Evolutionary conservation across 2,329 filamentous ascomycete species (phyloP).

Genomic region (Metarhizium rileyi): DNA sequence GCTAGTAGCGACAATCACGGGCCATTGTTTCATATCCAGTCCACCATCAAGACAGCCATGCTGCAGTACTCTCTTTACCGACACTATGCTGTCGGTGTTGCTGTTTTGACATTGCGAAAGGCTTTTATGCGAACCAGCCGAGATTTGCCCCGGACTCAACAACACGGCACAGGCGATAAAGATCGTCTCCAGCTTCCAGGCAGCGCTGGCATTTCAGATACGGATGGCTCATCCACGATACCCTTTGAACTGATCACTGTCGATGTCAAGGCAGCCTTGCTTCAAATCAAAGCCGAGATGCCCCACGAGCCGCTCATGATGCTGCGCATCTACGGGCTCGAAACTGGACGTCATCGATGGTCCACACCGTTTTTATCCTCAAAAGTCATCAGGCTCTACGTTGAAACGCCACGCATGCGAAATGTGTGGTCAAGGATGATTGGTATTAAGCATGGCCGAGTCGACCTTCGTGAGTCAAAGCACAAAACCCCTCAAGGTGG

Average conservation of each 20-base stretch:
- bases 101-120: conserved; percentile 61
- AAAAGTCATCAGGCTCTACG: conserved; percentile 74
- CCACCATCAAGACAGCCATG: conserved; percentile 67
- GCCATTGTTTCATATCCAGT: conserved; percentile 78
- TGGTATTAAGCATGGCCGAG: conserved; percentile 68
- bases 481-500: conserved; percentile 52
- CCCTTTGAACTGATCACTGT: conserved; percentile 63
- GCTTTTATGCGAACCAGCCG: conserved; percentile 51
- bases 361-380: conserved; percentile 71
- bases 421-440: conserved; percentile 78
- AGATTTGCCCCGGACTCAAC: conserved; percentile 26
- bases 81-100: conserved; percentile 82
- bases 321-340: conserved; percentile 76
- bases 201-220: conserved; percentile 16
- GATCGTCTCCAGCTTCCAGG: conserved; percentile 24
- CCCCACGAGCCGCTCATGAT: conserved; percentile 85
- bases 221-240: conserved; percentile 23
- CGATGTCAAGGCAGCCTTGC: conserved; percentile 69
- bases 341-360: conserved; percentile 80
- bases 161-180: conserved; percentile 18
- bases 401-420: conserved; percentile 74
- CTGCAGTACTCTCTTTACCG: conserved; percentile 88
- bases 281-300: conserved; percentile 84
- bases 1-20: conserved; percentile 81
- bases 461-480: conserved; percentile 71